These are phyloP conservation scores for Sarocladium kiliense DNA, from an alignment of 2,329 filamentous ascomycete genomes.

Conservation along the genomic window DNA sequence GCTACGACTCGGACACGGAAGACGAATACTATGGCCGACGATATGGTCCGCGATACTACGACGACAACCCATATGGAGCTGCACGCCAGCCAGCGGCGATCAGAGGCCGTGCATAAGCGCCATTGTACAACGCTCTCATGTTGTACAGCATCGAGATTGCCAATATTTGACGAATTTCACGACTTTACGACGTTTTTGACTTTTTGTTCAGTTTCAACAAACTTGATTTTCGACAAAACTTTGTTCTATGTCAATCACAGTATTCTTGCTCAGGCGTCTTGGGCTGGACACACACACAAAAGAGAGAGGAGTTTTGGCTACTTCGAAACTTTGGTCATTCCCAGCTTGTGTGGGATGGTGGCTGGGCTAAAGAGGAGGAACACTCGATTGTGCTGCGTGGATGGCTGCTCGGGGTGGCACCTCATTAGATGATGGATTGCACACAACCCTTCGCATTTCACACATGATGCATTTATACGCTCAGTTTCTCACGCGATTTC, in stretches of 20 bases:
- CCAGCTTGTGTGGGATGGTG: neutral
- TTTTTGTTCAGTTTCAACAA: neutral
- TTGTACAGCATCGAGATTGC: neutral
- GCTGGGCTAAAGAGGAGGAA: slow-evolving; percentile 5
- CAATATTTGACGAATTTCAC: slow-evolving; percentile 1
- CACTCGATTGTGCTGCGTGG: slow-evolving; percentile 2
- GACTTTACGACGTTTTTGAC: neutral
- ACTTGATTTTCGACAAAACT: neutral
- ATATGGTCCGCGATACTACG: slow-evolving; percentile 37
- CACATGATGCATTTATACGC: neutral
- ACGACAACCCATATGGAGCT: slow-evolving; percentile 41
- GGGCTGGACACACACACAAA: neutral
- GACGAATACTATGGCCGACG: slow-evolving; percentile 10
- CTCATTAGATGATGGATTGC: slow-evolving; percentile 7
- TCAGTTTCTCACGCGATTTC: neutral
- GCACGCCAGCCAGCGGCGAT: slow-evolving; percentile 30
- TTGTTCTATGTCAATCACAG: neutral
- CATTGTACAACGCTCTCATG: neutral
- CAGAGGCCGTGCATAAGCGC: neutral
- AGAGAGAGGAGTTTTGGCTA: neutral
- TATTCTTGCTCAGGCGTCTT: slow-evolving; percentile 1
- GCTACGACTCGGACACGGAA: slow-evolving; percentile 34
- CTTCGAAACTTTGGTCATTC: neutral
- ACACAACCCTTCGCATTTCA: neutral
- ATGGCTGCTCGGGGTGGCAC: neutral